Conservation (phyloP, 2,329 filamentous ascomycete species). For the Ustulina deusta region DNA sequence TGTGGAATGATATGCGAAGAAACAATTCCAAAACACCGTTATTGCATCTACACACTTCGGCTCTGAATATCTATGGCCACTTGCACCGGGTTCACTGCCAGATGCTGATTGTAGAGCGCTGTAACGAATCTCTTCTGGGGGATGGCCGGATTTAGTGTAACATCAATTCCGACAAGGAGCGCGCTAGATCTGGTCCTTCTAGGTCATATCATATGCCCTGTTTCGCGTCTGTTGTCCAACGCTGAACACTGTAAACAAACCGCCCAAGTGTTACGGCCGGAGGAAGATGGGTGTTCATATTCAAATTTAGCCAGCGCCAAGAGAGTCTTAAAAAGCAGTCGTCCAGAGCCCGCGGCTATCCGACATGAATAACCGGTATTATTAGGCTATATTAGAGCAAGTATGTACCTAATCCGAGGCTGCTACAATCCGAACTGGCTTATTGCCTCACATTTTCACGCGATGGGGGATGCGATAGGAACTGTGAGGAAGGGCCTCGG, state of each 20-base stretch:
- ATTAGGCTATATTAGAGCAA: conserved; percentile 26
- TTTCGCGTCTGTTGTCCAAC: neutral
- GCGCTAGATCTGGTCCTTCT: neutral
- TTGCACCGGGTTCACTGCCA: too few relatives aligned
- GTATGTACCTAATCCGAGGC: neutral
- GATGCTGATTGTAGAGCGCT: neutral
- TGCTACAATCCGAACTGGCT: neutral
- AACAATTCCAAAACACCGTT: too few relatives aligned
- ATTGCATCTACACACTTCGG: too few relatives aligned
- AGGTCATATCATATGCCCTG: neutral
- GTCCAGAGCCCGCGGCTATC: conserved; percentile 9
- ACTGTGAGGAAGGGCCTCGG: neutral
- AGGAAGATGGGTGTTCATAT: neutral
- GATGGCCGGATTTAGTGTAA: neutral
- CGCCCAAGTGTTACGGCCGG: neutral
- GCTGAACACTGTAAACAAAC: neutral
- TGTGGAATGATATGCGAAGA: too few relatives aligned
- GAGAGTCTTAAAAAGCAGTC: neutral
- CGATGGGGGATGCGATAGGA: neutral
- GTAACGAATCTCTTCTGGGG: neutral
- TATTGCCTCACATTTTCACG: neutral
- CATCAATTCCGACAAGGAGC: neutral
- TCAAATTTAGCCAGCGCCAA: conserved; percentile 18
- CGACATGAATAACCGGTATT: conserved; percentile 24
- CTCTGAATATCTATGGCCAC: too few relatives aligned